Conservation (phyloP, 257 asterid species). For the Nemophila menziesii region DNA sequence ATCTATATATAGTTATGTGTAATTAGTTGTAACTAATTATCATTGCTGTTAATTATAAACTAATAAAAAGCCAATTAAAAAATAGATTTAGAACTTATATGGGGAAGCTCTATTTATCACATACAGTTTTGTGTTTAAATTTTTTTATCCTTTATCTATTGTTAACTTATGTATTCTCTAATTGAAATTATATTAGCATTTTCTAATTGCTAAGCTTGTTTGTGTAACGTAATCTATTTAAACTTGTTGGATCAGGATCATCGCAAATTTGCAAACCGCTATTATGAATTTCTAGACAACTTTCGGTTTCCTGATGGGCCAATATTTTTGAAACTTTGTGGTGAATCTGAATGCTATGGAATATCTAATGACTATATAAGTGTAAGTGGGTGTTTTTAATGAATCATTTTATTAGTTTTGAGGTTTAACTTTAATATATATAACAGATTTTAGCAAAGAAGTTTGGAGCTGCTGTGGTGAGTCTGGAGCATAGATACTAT, state of each 20-base stretch:
- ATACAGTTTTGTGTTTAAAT: too few species aligned
- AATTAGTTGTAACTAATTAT: not conserved
- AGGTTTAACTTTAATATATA: constrained; percentile 18
- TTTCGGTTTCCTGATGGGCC: constrained; percentile 78
- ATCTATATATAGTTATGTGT: not conserved
- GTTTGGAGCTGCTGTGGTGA: constrained; percentile 88
- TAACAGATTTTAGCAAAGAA: constrained; percentile 83
- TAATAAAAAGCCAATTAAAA: too few species aligned
- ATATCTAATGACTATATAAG: constrained; percentile 67
- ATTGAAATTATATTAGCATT: too few species aligned
- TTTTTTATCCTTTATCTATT: too few species aligned
- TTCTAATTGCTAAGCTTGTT: too few species aligned
- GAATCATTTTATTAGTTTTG: constrained; percentile 8
- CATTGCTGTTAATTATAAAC: too few species aligned
- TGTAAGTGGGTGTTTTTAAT: constrained; percentile 20
- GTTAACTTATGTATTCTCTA: too few species aligned
- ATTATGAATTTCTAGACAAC: constrained; percentile 72
- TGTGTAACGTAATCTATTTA: too few species aligned
- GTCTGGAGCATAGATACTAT: constrained; percentile 89
- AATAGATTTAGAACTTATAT: too few species aligned
- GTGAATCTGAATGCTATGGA: constrained; percentile 84
- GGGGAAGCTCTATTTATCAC: too few species aligned
- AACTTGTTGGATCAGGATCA: constrained; percentile 44
- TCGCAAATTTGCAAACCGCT: constrained; percentile 67
- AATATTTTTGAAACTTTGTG: constrained; percentile 71